These are phyloP conservation scores for Paecilomyces dactylethromorphus DNA, from an alignment of 2,329 filamentous ascomycete genomes.

Conservation along the genomic window DNA sequence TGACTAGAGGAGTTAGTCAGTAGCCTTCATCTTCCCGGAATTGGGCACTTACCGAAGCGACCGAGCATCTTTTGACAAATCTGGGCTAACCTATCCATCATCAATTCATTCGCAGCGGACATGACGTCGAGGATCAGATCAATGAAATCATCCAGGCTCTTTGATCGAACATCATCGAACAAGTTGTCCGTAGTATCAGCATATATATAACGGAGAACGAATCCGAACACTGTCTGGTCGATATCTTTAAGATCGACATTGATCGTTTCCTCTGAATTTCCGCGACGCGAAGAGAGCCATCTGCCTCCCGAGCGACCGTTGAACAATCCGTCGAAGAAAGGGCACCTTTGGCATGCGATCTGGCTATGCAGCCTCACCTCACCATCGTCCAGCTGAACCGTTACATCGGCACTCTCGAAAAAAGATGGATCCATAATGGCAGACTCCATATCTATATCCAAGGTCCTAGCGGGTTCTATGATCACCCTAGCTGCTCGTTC, in stretches of 20 bases:
- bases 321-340: slow-evolving; percentile 88
- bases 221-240: slow-evolving; percentile 62
- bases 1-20: slow-evolving; percentile 45
- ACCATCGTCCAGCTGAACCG: slow-evolving; percentile 71
- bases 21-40: background rate
- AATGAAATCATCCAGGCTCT: slow-evolving; percentile 73
- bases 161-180: slow-evolving; percentile 68
- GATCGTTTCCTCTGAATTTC: slow-evolving; percentile 48
- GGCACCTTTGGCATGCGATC: slow-evolving; percentile 74
- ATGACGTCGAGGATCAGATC: slow-evolving; percentile 89
- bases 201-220: slow-evolving; percentile 77
- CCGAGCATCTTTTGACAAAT: slow-evolving; percentile 82
- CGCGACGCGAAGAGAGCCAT: slow-evolving; percentile 69
- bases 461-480: slow-evolving; percentile 54
- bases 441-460: slow-evolving; percentile 63
- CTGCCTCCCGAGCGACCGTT: slow-evolving; percentile 76
- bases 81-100: slow-evolving; percentile 86
- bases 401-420: slow-evolving; percentile 71
- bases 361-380: slow-evolving; percentile 66
- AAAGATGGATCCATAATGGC: slow-evolving; percentile 65
- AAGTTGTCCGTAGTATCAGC: slow-evolving; percentile 72
- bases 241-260: slow-evolving; percentile 80
- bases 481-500: slow-evolving; percentile 75
- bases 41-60: slow-evolving; percentile 54
- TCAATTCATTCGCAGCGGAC: slow-evolving; percentile 84